phyloP scores from a whole-genome alignment of 2,329 filamentous ascomycete genomes.

The Xylariaceae sp. region DNA sequence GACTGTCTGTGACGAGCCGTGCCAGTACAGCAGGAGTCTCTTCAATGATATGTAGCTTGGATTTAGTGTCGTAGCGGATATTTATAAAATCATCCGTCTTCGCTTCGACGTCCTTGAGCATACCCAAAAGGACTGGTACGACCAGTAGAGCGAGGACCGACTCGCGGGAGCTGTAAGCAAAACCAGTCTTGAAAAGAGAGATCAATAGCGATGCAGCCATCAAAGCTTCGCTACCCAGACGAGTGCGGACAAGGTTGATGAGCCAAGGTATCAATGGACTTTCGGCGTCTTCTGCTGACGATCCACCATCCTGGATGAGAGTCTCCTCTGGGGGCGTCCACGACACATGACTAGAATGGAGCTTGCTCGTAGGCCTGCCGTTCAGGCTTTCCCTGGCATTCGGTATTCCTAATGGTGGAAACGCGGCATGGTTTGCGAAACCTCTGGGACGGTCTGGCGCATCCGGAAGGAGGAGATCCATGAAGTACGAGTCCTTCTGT shows the following conservation, averaged over 20 bases:
- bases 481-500: conserved; percentile 44
- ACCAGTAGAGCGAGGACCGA: conserved; percentile 62
- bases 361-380: conserved; percentile 23
- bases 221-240: conserved; percentile 54
- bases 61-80: conserved; percentile 25
- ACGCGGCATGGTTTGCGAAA: conserved; percentile 30
- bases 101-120: conserved; percentile 52
- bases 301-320: conserved; percentile 21
- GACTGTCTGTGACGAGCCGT: conserved; percentile 72
- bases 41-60: conserved; percentile 56
- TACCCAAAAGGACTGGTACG: conserved; percentile 63
- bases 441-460: conserved; percentile 29
- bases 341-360: conserved; percentile 19
- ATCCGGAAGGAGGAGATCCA: conserved; percentile 62
- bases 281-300: conserved; percentile 56
- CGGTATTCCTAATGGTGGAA: conserved; percentile 49
- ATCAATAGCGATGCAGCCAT: conserved; percentile 67
- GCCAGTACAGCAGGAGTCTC: conserved; percentile 72
- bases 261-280: conserved; percentile 71
- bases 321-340: conserved; percentile 23
- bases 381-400: conserved; percentile 33
- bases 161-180: conserved; percentile 61
- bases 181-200: conserved; percentile 63
- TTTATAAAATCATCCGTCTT: conserved; percentile 32
- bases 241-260: conserved; percentile 57